Evolutionary conservation across 1,284 basidiomycete genomes (phyloP), one percentile per base, ranked within the genome.

Genomic region (Exobasidium cylindrosporum): DNA sequence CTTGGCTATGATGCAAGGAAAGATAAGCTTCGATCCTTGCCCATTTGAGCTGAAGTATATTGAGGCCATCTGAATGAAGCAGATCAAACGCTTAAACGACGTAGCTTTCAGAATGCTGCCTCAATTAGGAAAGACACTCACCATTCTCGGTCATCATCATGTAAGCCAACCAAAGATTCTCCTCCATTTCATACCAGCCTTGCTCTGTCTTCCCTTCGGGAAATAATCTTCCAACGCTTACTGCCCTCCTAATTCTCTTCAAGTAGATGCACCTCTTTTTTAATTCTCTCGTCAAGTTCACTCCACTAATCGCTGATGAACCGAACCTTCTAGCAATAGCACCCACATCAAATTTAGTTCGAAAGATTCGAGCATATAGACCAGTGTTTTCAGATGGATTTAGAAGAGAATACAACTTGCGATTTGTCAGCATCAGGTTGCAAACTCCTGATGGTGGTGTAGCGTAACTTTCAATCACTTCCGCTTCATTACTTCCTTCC

Each of bases 121-220:
- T n/a, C n/a, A n/a, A 11, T 4, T 40, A 4, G 32, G n/a, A 6
- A 21, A 53, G 4, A 24, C 13, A 2, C 61, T 62, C 57, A 62
- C 61, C 67, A 45, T 77, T 77, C 57, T 77, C 74, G 26, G 70
- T 30, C 60, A 70, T 61, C 71, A 75, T 72, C 47, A 77, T 54
- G 47, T 70, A 77, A 4, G 73, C 72, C 4, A 70, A 57, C 74
- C 74, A 77, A 3, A 77, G 60, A 58, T 72, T 73, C 61, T 73
- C 73, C 21, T 58, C 60, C 3, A 74, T n/a, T 11, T 67, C 62
- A 2, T 52, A 50, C 0, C 69, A 61, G 40, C 43, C 57, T 30
- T 66, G 10, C 5, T 50, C 58, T 6, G 14, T 23, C 13, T 11
- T 32, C 13, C 30, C 40, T 2, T 58, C 43, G 21, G 30, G 28